Evolutionary conservation across 1,284 basidiomycete genomes (phyloP), one percentile per base, ranked within the genome.

Genomic region (Leucoagaricus sp.): DNA sequence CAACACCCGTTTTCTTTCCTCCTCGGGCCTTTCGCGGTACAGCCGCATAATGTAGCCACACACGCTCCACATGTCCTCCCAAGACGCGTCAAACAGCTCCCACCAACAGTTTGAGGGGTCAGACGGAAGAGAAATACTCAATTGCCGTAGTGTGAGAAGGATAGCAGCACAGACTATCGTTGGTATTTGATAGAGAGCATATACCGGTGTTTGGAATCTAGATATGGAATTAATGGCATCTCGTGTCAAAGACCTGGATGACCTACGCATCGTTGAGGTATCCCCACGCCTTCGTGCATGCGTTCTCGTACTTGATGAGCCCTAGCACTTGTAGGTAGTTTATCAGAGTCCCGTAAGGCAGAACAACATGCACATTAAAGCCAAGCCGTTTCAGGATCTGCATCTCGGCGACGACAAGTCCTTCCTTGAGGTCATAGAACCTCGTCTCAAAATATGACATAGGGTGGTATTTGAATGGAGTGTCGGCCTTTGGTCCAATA

Each of bases 301-400:
- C 87, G 51, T 88, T 86, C 59, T 84, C 82, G 57, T 83, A 80
- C 57, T 80, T 79, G 34, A 83, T 84, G 55, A 99, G 77, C 31
- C 93, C 94, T 13, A 99, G 82, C 23, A 98, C 85, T 58, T 94
- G 86, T 61, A 98, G 81, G 71, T 99, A 99, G 74, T 98, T 98
- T 66, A 98, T 89, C 60, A 98, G 83, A 12, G 94, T 94, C 23
- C 91, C 94, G 67, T 98, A 98, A 0, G 97, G 96, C 40, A 98
- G 76, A 13, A 93, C 89, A 48, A 96, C 93, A 65, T 89, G 80
- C 50, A 94, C 90, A 65, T 94, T 90, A 75, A 95, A 95, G 3
- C 91, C 93, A 10, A 95, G 81, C 34, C 95, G 85, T 74, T 99
- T 99, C 61, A 99, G 81, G 17, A 99, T 84, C 69, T 99, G 97